These are phyloP conservation scores for Lunasporangiospora selenospora DNA, from an alignment of 192 early-diverging fungal genomes.

Conservation along the genomic window DNA sequence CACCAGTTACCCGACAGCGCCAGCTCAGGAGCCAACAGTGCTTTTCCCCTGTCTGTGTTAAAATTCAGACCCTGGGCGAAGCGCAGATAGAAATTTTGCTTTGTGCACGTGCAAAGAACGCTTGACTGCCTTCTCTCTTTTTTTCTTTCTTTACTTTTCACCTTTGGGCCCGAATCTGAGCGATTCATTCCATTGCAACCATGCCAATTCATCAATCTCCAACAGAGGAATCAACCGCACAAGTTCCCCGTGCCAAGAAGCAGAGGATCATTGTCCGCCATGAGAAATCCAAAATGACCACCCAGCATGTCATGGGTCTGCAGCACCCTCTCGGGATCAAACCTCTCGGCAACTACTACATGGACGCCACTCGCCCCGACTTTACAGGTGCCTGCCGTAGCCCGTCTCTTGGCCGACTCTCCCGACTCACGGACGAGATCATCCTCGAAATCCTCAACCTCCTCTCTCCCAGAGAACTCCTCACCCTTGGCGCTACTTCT, in stretches of 20 bases:
- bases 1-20: too few relatives aligned
- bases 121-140: conserved; percentile 2
- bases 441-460: conserved; percentile 57
- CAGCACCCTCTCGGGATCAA: conserved; percentile 64
- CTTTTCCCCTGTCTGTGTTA: too few relatives aligned
- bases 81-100: too few relatives aligned
- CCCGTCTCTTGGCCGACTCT: conserved; percentile 55
- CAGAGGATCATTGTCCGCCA: conserved; percentile 41
- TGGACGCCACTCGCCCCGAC: conserved; percentile 47
- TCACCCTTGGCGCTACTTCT: conserved; percentile 52
- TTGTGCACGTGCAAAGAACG: too few relatives aligned
- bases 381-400: conserved; percentile 44
- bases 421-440: conserved; percentile 56
- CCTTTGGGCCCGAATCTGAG: conserved; percentile 10
- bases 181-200: neutral
- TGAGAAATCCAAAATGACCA: conserved; percentile 42
- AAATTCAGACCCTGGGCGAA: too few relatives aligned
- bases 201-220: conserved; percentile 39
- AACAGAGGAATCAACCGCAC: too few relatives aligned
- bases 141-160: conserved; percentile 23
- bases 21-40: too few relatives aligned
- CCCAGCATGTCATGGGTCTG: conserved; percentile 36
- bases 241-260: conserved; percentile 29
- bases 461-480: conserved; percentile 36
- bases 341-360: conserved; percentile 66